phyloP scores from a whole-genome alignment of 2,329 filamentous ascomycete genomes.

The Stemphylium beticola region DNA sequence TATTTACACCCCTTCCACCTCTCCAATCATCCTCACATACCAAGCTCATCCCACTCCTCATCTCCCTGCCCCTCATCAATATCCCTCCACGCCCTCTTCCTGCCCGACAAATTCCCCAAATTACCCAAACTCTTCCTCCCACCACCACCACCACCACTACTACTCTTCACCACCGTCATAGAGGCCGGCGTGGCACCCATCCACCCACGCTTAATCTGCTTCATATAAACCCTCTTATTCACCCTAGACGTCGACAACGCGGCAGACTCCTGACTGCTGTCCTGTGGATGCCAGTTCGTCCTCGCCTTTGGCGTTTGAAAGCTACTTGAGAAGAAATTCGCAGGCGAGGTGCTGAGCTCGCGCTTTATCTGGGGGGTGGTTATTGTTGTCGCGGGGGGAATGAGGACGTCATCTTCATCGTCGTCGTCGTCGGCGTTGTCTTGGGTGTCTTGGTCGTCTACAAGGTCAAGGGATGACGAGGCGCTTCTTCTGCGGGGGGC shows the following conservation, averaged over 20 bases:
- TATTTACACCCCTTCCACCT: not conserved
- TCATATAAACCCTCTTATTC: conserved; percentile 18
- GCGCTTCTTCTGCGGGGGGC: not conserved
- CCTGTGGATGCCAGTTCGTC: not conserved
- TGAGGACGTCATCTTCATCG: not conserved
- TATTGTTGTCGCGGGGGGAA: not conserved
- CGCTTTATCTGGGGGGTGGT: conserved; percentile 26
- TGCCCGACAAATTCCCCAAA: not conserved
- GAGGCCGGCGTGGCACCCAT: conserved; percentile 3
- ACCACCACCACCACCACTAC: too few species aligned
- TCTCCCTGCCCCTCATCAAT: not conserved
- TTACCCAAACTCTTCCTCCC: conserved; percentile 1
- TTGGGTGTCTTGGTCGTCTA: not conserved
- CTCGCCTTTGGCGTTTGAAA: conserved; percentile 23
- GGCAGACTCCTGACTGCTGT: not conserved
- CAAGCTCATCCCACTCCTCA: conserved; percentile 33
- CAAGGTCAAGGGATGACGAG: conserved; percentile 7
- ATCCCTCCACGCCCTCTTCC: conserved; percentile 4
- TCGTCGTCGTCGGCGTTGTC: not conserved
- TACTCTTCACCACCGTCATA: not conserved
- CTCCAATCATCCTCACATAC: not conserved
- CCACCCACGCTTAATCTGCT: conserved; percentile 35
- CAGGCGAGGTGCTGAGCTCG: conserved; percentile 26
- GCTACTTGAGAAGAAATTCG: conserved; percentile 17
- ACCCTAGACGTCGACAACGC: conserved; percentile 15